Conservation (phyloP, 208 protist genomes). For the Zelonia costaricensis region DNA sequence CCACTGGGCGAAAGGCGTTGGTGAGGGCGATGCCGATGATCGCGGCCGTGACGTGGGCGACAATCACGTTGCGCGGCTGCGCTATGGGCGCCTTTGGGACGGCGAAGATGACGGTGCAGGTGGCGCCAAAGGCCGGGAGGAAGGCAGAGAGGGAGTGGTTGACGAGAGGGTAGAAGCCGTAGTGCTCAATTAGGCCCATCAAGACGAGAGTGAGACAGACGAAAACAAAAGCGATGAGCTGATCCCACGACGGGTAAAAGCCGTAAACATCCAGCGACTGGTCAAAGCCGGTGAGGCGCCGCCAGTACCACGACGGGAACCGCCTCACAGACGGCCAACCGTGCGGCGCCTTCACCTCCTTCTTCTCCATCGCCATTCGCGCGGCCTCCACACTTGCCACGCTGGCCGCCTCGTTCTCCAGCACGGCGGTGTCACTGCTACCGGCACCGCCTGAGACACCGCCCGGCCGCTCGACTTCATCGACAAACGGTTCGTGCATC, state of each 20-base stretch:
- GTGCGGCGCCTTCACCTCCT: slow-evolving; percentile 19
- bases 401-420: neutral
- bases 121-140: slow-evolving; percentile 62
- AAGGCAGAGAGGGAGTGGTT: slow-evolving; percentile 49
- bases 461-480: neutral
- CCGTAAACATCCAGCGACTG: slow-evolving; percentile 52
- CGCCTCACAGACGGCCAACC: slow-evolving; percentile 34
- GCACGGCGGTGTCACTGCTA: slow-evolving; percentile 2
- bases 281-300: slow-evolving; percentile 57
- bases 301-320: slow-evolving; percentile 58
- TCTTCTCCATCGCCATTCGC: slow-evolving; percentile 5
- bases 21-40: slow-evolving; percentile 52
- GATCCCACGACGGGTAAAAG: slow-evolving; percentile 47
- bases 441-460: slow-evolving; percentile 5
- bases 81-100: slow-evolving; percentile 55
- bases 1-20: slow-evolving; percentile 53
- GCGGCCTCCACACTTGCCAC: neutral
- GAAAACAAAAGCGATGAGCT: slow-evolving; percentile 55
- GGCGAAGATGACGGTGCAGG: slow-evolving; percentile 49
- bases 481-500: slow-evolving; percentile 9
- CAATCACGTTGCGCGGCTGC: slow-evolving; percentile 58
- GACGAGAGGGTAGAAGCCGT: slow-evolving; percentile 44
- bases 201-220: slow-evolving; percentile 46
- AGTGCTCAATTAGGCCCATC: slow-evolving; percentile 57
- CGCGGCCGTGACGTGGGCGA: slow-evolving; percentile 59